Evolutionary conservation across 2,329 filamentous ascomycete species (phyloP), one percentile per base, ranked within the genome.

Genomic region (Talaromyces marneffei): DNA sequence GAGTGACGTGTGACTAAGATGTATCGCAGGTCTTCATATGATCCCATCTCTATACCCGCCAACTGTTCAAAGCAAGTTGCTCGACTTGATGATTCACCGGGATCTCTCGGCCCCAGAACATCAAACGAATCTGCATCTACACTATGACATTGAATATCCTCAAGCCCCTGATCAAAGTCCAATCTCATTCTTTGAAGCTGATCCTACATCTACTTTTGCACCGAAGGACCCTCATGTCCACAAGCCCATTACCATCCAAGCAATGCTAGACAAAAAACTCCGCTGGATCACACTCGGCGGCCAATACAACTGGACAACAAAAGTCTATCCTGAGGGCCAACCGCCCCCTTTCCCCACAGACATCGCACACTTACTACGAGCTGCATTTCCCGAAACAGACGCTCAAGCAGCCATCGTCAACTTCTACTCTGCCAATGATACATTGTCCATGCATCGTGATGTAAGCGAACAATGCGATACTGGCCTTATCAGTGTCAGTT

Each of bases 281-380:
- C 91, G 93, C 67, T 99, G 94, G 94, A 85, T 95, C 44, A 97
- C 93, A 0, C 83, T 99, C 2, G 94, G 94, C 55, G 93, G 92
- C 0, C 94, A 97, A 74, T 97, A 97, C 74, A 90, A 97, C 77
- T 97, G 93, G 94, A 95, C 92, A 0, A 84, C 85, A 61, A 92
- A 96, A 66, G 78, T 85, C 12, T 97, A 97, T 70, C 92, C 92
- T 0, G 73, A 79, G 9, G 80, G 82, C n/a, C 63, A 73, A 3
- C 87, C 89, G 0, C 91, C 91, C 0, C 69, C 77, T 0, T 97
- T 97, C 67, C 92, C 93, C 0, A 42, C 72, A 1, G 91, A 96
- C 70, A 82, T 95, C 54, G 85, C 85, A 3, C 73, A 71, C 1
- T 83, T 96, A 7, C 77, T 97, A 0, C 80, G 85, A 60, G 76